These are phyloP conservation scores for Colletotrichum sojae DNA, from an alignment of 2,329 filamentous ascomycete genomes.

Conservation along the genomic window DNA sequence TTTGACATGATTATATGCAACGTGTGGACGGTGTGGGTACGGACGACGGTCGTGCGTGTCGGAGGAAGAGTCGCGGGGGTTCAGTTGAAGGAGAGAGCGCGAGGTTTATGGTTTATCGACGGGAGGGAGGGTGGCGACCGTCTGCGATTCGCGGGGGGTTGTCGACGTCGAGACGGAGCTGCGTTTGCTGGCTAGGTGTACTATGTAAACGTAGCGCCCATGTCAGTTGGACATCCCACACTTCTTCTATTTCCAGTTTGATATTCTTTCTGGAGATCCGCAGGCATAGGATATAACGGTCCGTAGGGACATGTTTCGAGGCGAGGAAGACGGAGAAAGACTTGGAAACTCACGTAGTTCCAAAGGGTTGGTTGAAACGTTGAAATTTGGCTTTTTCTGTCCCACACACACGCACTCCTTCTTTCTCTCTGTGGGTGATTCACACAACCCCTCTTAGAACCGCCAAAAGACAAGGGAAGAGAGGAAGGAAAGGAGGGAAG, in stretches of 20 bases:
- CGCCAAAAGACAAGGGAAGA: not conserved
- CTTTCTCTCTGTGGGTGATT: not conserved
- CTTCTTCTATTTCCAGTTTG: not conserved
- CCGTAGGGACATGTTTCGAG: not conserved
- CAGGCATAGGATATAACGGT: constrained; percentile 1
- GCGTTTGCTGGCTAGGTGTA: not conserved
- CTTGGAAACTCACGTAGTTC: constrained; percentile 1
- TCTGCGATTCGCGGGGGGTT: constrained; percentile 35
- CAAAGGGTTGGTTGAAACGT: not conserved
- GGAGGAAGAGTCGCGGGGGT: constrained; percentile 34
- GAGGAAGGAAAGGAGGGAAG: not conserved
- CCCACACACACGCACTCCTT: not conserved
- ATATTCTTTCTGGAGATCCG: not conserved
- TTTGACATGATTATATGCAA: constrained; percentile 42
- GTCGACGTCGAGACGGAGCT: constrained; percentile 8
- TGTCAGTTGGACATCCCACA: not conserved
- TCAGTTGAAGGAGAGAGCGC: constrained; percentile 39
- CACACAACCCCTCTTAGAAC: constrained; percentile 1
- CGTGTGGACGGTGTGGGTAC: constrained; percentile 38
- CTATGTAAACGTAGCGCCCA: no score
- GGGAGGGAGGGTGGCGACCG: constrained; percentile 40
- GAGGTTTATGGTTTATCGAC: constrained; percentile 49
- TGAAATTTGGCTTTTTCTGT: not conserved
- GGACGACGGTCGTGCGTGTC: constrained; percentile 36
- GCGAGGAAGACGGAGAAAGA: not conserved